Percentiles rank a stretch among this genome's conserved stretches.
phyloP scores from a whole-genome alignment of 768 basidiomycete species.

The Tubosaeta sp. region DNA sequence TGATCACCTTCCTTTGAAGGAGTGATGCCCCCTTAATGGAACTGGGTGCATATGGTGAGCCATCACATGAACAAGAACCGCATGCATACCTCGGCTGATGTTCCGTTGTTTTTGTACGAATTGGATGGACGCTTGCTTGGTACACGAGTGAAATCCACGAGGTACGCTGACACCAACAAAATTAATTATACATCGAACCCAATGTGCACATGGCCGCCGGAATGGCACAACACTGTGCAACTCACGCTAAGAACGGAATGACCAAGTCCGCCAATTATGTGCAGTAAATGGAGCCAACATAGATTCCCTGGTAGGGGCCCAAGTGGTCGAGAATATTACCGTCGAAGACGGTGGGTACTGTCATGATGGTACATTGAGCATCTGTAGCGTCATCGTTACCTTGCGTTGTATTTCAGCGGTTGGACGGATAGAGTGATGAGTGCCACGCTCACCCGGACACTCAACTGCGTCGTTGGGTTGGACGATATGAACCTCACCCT shows the following conservation, averaged over 20 bases:
- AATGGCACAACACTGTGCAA: background rate
- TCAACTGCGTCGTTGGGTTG: conserved; percentile 31
- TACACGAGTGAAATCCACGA: background rate
- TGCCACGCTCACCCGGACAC: conserved; percentile 35
- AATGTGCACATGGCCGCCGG: background rate
- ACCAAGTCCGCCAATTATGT: conserved; percentile 16
- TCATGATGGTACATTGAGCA: conserved; percentile 46
- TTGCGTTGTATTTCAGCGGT: conserved; percentile 7
- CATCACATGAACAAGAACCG: conserved; percentile 1
- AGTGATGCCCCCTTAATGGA: background rate
- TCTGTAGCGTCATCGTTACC: conserved; percentile 55
- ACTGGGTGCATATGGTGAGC: background rate
- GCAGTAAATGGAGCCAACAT: conserved; percentile 46
- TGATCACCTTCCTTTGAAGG: background rate
- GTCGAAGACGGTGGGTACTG: conserved; percentile 50
- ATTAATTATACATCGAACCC: background rate
- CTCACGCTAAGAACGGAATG: conserved; percentile 4
- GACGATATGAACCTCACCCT: conserved; percentile 43
- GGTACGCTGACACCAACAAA: background rate
- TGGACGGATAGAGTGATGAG: background rate
- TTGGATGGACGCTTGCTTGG: background rate
- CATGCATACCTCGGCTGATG: background rate
- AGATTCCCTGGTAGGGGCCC: conserved; percentile 53
- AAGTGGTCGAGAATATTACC: conserved; percentile 53
- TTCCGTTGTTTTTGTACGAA: background rate